These are phyloP conservation scores for Nemania sp. DNA, from an alignment of 2,329 filamentous ascomycete species.

Conservation along the genomic window DNA sequence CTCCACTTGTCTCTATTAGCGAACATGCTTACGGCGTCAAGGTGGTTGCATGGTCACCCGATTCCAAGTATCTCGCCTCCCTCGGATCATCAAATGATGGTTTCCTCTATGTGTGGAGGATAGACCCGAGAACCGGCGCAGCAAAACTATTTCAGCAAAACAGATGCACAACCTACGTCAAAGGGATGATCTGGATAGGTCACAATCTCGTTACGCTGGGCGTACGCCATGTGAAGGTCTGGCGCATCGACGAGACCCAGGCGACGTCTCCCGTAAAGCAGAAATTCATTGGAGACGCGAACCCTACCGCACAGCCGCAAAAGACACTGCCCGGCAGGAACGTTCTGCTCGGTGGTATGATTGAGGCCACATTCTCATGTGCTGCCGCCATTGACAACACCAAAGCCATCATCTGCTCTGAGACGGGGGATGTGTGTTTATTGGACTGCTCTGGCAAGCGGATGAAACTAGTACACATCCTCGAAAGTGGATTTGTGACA, in stretches of 20 bases:
- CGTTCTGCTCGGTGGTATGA: conserved; percentile 77
- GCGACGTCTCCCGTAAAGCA: conserved; percentile 67
- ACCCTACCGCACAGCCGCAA: conserved; percentile 50
- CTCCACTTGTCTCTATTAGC: conserved; percentile 80
- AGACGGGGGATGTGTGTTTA: conserved; percentile 86
- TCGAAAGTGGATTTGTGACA: conserved; percentile 69
- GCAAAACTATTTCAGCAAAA: conserved; percentile 83
- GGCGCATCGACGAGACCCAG: conserved; percentile 75
- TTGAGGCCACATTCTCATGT: conserved; percentile 84
- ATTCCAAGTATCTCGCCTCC: conserved; percentile 85
- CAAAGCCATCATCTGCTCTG: conserved; percentile 82
- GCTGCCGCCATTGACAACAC: conserved; percentile 72
- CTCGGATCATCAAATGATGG: conserved; percentile 90
- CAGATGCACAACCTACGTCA: conserved; percentile 86
- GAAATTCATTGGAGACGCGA: conserved; percentile 55
- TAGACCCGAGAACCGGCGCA: conserved; percentile 80
- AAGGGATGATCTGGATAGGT: conserved; percentile 90
- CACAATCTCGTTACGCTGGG: conserved; percentile 83
- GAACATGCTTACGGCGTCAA: conserved; percentile 92
- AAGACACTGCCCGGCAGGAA: conserved; percentile 85
- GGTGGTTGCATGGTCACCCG: conserved; percentile 85
- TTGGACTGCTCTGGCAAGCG: conserved; percentile 76
- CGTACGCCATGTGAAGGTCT: conserved; percentile 89
- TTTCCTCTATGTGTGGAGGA: conserved; percentile 87
- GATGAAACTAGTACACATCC: conserved; percentile 70